Percentiles rank a stretch among this genome's conserved stretches.
phyloP scores from a whole-genome alignment of 176 grass and related monocot species.

The Oryza glumipatula region DNA sequence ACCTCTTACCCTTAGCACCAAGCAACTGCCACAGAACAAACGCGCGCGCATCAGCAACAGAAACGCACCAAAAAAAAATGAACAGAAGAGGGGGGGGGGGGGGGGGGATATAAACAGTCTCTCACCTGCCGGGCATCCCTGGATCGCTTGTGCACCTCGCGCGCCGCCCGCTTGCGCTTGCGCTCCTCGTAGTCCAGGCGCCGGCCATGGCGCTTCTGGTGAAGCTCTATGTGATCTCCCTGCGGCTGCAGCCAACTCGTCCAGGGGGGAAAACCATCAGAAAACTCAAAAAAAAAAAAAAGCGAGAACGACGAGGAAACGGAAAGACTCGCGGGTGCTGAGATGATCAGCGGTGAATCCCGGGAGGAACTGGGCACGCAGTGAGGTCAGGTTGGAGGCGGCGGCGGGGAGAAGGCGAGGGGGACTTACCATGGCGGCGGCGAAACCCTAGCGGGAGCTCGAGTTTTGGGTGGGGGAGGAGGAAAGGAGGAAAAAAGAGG shows the following conservation, averaged over 20 bases:
- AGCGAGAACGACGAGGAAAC: neutral
- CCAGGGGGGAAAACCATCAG: conserved; percentile 19
- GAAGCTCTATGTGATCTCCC: conserved; percentile 83
- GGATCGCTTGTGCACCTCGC: conserved; percentile 68
- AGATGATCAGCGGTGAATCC: neutral
- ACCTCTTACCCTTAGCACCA: conserved; percentile 87
- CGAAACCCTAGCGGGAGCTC: conserved; percentile 23
- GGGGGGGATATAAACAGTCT: too few relatives aligned
- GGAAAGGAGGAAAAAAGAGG: neutral
- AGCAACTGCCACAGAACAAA: conserved; percentile 44
- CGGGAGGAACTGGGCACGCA: neutral
- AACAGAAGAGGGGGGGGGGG: neutral
- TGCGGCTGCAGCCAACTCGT: conserved; percentile 65
- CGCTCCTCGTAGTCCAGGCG: conserved; percentile 72
- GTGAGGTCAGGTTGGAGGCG: neutral
- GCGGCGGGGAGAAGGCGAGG: neutral
- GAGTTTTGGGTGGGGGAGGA: neutral
- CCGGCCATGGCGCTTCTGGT: conserved; percentile 86
- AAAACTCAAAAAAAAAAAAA: neutral
- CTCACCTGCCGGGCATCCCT: conserved; percentile 59
- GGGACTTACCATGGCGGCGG: conserved; percentile 41
- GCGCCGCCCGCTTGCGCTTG: conserved; percentile 84
- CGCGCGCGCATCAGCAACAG: conserved; percentile 12
- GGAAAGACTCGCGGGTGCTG: neutral
- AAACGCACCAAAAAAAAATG: neutral